A percentile compares a stretch with the other conserved stretches of the same genome.
Conservation (phyloP, 1,139 yeast genomes). For the Wickerhamomyces sp. region DNA sequence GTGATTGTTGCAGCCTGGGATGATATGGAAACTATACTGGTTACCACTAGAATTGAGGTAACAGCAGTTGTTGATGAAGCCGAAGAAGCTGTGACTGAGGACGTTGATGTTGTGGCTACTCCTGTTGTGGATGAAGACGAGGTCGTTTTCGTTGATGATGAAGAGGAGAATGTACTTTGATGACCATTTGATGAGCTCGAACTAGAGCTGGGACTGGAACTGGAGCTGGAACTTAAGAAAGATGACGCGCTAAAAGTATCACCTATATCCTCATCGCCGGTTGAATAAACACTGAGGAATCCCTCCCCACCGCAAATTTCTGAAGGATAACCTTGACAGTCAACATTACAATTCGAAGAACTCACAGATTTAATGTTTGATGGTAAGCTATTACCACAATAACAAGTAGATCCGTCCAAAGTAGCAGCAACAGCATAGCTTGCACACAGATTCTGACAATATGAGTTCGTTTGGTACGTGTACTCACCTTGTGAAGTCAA, state of each 20-base stretch:
- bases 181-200: slow-evolving; percentile 1
- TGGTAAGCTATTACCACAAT: slow-evolving; percentile 46
- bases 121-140: slow-evolving; percentile 4
- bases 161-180: slow-evolving; percentile 7
- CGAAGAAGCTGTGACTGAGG: neutral
- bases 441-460: slow-evolving; percentile 44
- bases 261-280: slow-evolving; percentile 25
- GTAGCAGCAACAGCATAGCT: slow-evolving; percentile 51
- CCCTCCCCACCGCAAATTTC: slow-evolving; percentile 63
- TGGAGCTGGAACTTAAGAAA: too few relatives aligned
- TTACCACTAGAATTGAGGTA: slow-evolving; percentile 11
- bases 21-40: slow-evolving; percentile 23
- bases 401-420: slow-evolving; percentile 50
- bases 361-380: slow-evolving; percentile 27
- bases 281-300: slow-evolving; percentile 45
- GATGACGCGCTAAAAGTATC: slow-evolving; percentile 18
- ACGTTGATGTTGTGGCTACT: neutral
- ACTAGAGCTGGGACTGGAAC: neutral
- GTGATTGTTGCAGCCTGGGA: slow-evolving; percentile 11
- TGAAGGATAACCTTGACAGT: slow-evolving; percentile 53
- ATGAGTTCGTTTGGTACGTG: slow-evolving; percentile 46
- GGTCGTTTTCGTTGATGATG: slow-evolving; percentile 5
- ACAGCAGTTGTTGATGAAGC: neutral
- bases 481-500: slow-evolving; percentile 25
- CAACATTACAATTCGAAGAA: slow-evolving; percentile 40